Base-by-base conservation (phyloP, 441 rosid species). In the Adansonia gregorii region DNA sequence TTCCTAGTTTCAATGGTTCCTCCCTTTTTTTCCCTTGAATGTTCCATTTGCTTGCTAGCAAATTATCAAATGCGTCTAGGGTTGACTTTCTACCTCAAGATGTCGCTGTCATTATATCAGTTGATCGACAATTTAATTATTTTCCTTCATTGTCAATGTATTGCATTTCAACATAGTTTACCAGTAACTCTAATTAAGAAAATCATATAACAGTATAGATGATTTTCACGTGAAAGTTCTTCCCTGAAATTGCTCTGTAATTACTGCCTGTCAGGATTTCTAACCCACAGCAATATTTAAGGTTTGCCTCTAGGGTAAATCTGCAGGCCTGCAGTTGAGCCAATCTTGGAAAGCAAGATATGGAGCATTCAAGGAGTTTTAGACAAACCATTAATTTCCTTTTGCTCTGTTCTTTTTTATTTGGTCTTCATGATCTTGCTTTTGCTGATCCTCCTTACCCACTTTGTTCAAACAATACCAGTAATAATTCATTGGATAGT, bases 361-460 rank as follows among this genome's bases (percentile, higher is more conserved):
- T 73, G 86, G 77, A 31, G 76, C 75, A 20, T 41, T 49, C 49
- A 19, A 51, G 19, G 11, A 55, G 69, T 39, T 24, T 27, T 58
- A 19, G 17, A 61, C 73, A 11, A 68, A 69, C 55, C 74, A 51
- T 73, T 35, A 46, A 76, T 65, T 63, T 73, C 48, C 43, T 76
- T 51, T 15, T 80, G 19, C 63, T 78, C 52, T 78, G 8, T 46
- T 56, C 56, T 45, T 48, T 55, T 20, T 8, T 66, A 19, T 46
- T 70, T 45, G 4, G 15, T 48, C 17, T 80, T 78, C 55, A 35
- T 35, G 73, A 69, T 71, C 76, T 73, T 77, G 56, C 82, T 54
- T 7, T 1, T 2, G 84, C 82, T 9, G 87, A 84, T 81, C 86
- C 84, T 74, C 87, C 89, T 6, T 79, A 67, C 72, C 4, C 0